These are phyloP conservation scores for Blastobotrys illinoisensis DNA, from an alignment of 1,139 yeast genomes.

Conservation along the genomic window DNA sequence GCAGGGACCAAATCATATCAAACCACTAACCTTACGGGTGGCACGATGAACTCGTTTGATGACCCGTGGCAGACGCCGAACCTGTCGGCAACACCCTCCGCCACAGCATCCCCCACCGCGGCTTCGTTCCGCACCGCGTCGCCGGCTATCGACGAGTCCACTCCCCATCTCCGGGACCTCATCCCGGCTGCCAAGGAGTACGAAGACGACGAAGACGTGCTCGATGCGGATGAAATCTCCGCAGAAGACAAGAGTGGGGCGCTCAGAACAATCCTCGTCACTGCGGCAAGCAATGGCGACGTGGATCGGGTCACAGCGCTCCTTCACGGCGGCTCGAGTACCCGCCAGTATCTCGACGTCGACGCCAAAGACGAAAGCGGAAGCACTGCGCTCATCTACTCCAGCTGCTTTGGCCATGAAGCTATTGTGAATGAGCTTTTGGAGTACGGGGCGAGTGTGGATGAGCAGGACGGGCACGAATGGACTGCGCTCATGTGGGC, in stretches of 20 bases:
- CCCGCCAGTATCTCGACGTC: constrained; percentile 26
- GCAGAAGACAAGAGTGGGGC: constrained; percentile 20
- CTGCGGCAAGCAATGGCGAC: constrained; percentile 36
- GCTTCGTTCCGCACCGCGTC: background rate
- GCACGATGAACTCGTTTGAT: background rate
- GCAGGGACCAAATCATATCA: background rate
- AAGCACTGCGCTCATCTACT: constrained; percentile 36
- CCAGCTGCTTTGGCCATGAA: constrained; percentile 40
- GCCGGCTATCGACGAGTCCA: background rate
- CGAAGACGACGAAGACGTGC: constrained; percentile 22
- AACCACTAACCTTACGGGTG: background rate
- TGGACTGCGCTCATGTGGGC: constrained; percentile 48
- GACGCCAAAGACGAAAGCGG: constrained; percentile 37
- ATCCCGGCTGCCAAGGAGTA: constrained; percentile 6
- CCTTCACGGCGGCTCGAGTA: constrained; percentile 24
- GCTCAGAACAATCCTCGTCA: constrained; percentile 28
- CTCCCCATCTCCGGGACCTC: background rate
- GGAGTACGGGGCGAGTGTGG: constrained; percentile 35
- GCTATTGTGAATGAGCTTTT: constrained; percentile 35
- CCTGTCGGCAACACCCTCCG: background rate
- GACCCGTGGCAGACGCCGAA: background rate
- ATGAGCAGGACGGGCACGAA: constrained; percentile 35
- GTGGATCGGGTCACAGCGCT: constrained; percentile 27
- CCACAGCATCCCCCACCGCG: background rate
- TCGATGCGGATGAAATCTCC: constrained; percentile 20